These are phyloP conservation scores for Backusella macrospora DNA, from an alignment of 192 early-diverging fungal genomes.

Conservation along the genomic window DNA sequence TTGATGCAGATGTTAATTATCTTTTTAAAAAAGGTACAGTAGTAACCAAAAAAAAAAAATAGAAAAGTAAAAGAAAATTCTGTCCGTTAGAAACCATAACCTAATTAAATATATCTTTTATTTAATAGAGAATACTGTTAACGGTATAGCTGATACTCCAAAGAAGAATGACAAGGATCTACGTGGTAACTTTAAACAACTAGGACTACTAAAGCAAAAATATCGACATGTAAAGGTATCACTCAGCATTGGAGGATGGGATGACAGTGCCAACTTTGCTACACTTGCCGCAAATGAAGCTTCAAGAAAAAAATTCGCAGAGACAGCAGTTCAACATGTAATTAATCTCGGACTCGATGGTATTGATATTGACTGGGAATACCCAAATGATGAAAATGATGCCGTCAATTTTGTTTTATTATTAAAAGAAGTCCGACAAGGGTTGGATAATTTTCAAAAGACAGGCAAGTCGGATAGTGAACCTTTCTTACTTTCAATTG, in stretches of 20 bases:
- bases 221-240: slow-evolving; percentile 69
- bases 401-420: slow-evolving; percentile 79
- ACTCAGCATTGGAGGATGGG: slow-evolving; percentile 82
- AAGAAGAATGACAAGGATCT: slow-evolving; percentile 56
- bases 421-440: slow-evolving; percentile 68
- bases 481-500: slow-evolving; percentile 66
- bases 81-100: neutral
- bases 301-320: slow-evolving; percentile 62
- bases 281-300: slow-evolving; percentile 51
- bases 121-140: slow-evolving; percentile 20
- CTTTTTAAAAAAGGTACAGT: slow-evolving; percentile 27
- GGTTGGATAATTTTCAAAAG: slow-evolving; percentile 59
- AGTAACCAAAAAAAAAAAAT: neutral
- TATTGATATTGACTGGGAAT: slow-evolving; percentile 80
- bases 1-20: slow-evolving; percentile 79
- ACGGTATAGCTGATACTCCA: slow-evolving; percentile 47
- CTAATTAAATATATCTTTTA: neutral
- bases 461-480: slow-evolving; percentile 14
- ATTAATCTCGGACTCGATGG: slow-evolving; percentile 56
- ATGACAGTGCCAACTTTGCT: slow-evolving; percentile 71
- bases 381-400: slow-evolving; percentile 74
- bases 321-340: slow-evolving; percentile 44
- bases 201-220: slow-evolving; percentile 63
- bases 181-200: slow-evolving; percentile 63
- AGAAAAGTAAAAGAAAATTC: neutral